These are phyloP conservation scores for Firmiana major DNA, from an alignment of 345 rosid species.

Conservation along the genomic window DNA sequence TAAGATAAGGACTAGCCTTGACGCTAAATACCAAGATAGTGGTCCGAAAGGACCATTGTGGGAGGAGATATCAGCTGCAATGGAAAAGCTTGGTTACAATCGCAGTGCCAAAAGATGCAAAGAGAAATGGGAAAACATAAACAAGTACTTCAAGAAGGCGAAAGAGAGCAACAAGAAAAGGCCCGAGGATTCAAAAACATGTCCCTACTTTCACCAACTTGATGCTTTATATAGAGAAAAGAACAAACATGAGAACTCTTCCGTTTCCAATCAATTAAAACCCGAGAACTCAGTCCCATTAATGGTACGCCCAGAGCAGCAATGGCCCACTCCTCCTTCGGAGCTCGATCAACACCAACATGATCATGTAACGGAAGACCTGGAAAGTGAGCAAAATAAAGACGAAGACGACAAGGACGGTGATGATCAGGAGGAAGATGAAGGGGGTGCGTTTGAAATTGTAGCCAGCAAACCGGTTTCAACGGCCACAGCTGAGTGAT, in stretches of 20 bases:
- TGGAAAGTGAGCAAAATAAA: constrained; percentile 27
- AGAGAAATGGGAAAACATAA: constrained; percentile 84
- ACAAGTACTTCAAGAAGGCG: constrained; percentile 79
- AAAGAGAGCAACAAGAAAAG: constrained; percentile 73
- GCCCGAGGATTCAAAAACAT: constrained; percentile 73
- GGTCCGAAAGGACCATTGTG: constrained; percentile 72
- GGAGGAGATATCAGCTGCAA: constrained; percentile 69
- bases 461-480: constrained; percentile 44
- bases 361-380: constrained; percentile 25
- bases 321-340: constrained; percentile 53
- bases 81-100: constrained; percentile 60
- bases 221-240: constrained; percentile 57
- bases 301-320: constrained; percentile 69
- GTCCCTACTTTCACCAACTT: constrained; percentile 76
- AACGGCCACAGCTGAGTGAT: constrained; percentile 22
- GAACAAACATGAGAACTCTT: constrained; percentile 29
- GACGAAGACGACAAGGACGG: constrained; percentile 43
- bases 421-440: constrained; percentile 46
- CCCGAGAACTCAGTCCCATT: constrained; percentile 48
- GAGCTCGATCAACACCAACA: constrained; percentile 1
- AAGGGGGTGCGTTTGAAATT: constrained; percentile 51
- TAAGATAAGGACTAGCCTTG: constrained; percentile 41
- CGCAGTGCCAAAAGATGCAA: constrained; percentile 71
- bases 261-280: constrained; percentile 23
- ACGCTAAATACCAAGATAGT: constrained; percentile 42